Evolutionary conservation across 352 stramenopile genomes (phyloP).

Genomic region (Phytopythium vexans): DNA sequence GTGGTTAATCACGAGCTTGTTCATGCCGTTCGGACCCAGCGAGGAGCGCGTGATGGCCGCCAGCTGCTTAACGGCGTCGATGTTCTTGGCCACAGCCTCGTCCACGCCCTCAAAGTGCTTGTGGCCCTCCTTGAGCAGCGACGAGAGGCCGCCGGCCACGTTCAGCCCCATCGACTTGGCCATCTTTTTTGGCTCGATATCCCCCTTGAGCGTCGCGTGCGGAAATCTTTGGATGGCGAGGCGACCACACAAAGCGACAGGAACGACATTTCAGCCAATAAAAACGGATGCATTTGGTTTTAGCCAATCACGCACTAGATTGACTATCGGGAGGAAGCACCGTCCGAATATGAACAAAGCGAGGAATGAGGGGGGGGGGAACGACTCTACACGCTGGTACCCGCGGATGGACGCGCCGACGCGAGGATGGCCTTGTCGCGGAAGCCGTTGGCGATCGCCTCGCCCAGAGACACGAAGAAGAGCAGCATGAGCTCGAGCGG

Average conservation of each 20-base stretch:
- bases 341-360: no score
- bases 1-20: constrained; percentile 99
- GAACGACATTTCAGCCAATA: constrained; percentile 2
- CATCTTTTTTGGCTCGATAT: constrained; percentile 39
- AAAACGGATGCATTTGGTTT: not conserved
- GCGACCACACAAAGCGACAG: constrained; percentile 5
- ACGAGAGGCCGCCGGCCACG: constrained; percentile 93
- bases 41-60: constrained; percentile 96
- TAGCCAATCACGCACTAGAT: not conserved
- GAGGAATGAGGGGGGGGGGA: not conserved
- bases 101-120: constrained; percentile 95
- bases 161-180: constrained; percentile 96
- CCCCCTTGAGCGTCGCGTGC: not conserved
- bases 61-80: constrained; percentile 98
- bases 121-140: constrained; percentile 98
- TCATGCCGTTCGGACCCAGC: constrained; percentile 98
- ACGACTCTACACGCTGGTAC: not conserved
- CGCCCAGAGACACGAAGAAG: constrained; percentile 29
- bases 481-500: constrained; percentile 55
- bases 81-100: constrained; percentile 97
- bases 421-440: constrained; percentile 17
- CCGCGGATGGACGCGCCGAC: not conserved
- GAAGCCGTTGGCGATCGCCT: constrained; percentile 21
- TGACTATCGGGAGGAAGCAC: no score
- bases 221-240: constrained; percentile 5